Conservation (phyloP, 305 asterid species). For the Ruellia speciosa region DNA sequence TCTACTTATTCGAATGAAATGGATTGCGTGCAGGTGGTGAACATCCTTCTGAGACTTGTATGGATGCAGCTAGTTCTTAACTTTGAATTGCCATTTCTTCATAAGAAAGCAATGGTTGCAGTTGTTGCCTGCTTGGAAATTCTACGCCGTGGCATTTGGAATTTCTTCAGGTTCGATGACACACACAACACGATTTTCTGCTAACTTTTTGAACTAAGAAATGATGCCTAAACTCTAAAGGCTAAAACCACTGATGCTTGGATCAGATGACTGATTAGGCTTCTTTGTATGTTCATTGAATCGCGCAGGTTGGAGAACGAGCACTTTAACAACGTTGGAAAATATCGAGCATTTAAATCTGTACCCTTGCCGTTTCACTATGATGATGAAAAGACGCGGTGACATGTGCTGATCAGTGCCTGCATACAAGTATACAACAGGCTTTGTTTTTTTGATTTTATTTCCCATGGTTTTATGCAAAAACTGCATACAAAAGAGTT, state of each 20-base stretch:
- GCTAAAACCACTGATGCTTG: too few relatives aligned
- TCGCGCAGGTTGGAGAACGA: constrained; percentile 41
- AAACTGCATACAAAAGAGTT: too few relatives aligned
- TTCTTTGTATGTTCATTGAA: too few relatives aligned
- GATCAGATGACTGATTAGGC: too few relatives aligned
- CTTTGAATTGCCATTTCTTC: constrained; percentile 43
- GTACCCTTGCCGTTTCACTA: constrained; percentile 49
- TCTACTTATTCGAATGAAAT: too few relatives aligned
- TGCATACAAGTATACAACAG: too few relatives aligned
- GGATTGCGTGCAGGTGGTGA: constrained; percentile 41
- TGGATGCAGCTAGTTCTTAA: constrained; percentile 88
- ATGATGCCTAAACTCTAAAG: too few relatives aligned
- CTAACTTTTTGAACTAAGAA: not conserved
- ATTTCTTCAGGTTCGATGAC: constrained; percentile 66
- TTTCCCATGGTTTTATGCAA: too few relatives aligned
- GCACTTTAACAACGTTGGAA: constrained; percentile 52
- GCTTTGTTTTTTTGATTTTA: not conserved
- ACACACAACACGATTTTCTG: too few relatives aligned
- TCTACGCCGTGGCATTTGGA: constrained; percentile 86
- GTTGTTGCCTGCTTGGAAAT: constrained; percentile 70
- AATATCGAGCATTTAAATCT: constrained; percentile 42
- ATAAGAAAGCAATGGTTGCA: constrained; percentile 43
- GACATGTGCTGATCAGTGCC: constrained; percentile 2
- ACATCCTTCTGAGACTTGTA: constrained; percentile 62
- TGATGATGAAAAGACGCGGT: constrained; percentile 30